Evolutionary conservation across 495 filamentous ascomycete genomes (phyloP), one percentile per base, ranked within the genome.

Genomic region (Amniculicola lignicola): DNA sequence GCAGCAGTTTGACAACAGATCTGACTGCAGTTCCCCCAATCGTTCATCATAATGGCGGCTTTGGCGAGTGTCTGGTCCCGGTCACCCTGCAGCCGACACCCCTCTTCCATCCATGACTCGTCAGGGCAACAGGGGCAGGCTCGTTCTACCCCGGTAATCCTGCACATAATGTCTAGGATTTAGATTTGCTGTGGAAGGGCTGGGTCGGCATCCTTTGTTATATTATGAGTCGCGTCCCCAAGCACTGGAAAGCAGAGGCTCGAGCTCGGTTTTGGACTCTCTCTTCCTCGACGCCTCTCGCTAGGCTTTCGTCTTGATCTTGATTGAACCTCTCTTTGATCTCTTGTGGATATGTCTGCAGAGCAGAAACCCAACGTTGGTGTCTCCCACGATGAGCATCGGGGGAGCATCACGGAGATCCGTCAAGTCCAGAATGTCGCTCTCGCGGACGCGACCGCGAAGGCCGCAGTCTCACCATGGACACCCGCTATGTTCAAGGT

Each of bases 351-450:
- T 24, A 46, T 51, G 54, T 51, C 54, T 2, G 16, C 45, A 2
- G 43, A 41, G 15, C 2, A 25, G 10, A 39, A 57, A 33, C 37
- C 35, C 12, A 28, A 12, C 39, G 11, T 46, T 15, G 48, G 36
- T 22, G 46, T 53, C 46, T 15, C 56, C 4, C 45, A 55, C 18
- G 42, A 23, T 7, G 61, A 64, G 42, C 29, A 27, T 21, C 56
- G 27, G 21, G 29, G 22, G 14, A 59, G 44, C 44, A 23, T 18
- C 15, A 60, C 51, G 1, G 47, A 59, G 18, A 22, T 64, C 22
- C 56, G 52, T n/a, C 51, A 56, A 19, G 64, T 67, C 12, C 61
- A 64, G 31, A 67, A 67, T 64, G 64, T 64, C 35, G 61, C 64
- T 10, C 27, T 67, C 21, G 64, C 61, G 1, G 57, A 67, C 62